phyloP scores from a whole-genome alignment of 2,329 filamentous ascomycete species.

The Aspergillus ochraceoroseus region DNA sequence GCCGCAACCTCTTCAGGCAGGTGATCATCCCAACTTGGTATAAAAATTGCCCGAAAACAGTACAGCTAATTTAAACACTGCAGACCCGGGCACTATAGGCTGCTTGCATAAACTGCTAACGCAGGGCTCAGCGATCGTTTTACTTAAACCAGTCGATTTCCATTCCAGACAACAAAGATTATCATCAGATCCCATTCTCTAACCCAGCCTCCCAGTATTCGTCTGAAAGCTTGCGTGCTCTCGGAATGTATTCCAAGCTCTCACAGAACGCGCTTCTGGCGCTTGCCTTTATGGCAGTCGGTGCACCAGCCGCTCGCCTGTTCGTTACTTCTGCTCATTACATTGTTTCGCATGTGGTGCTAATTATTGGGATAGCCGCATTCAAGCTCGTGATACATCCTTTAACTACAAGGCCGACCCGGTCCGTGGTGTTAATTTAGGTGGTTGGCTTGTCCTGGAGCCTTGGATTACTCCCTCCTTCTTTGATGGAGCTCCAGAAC shows the following conservation, averaged over 20 bases:
- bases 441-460: slow-evolving; percentile 61
- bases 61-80: not conserved
- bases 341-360: not conserved
- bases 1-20: not conserved
- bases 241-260: slow-evolving; percentile 27
- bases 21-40: not conserved
- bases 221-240: slow-evolving; percentile 11
- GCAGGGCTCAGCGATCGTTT: slow-evolving; percentile 16
- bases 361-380: slow-evolving; percentile 21
- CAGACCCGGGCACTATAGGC: not conserved
- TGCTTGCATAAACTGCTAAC: slow-evolving; percentile 19
- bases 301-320: slow-evolving; percentile 25
- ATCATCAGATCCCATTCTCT: slow-evolving; percentile 21
- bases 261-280: slow-evolving; percentile 27
- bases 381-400: slow-evolving; percentile 31
- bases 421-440: slow-evolving; percentile 61
- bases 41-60: slow-evolving; percentile 11
- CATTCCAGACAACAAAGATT: slow-evolving; percentile 24
- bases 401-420: slow-evolving; percentile 54
- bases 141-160: slow-evolving; percentile 33
- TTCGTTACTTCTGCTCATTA: slow-evolving; percentile 19
- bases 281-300: slow-evolving; percentile 25
- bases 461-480: slow-evolving; percentile 61
- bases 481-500: slow-evolving; percentile 49
- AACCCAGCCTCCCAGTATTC: slow-evolving; percentile 22